Conservation (phyloP, 2,329 filamentous ascomycete species). For the Stagonosporopsis tanaceti region DNA sequence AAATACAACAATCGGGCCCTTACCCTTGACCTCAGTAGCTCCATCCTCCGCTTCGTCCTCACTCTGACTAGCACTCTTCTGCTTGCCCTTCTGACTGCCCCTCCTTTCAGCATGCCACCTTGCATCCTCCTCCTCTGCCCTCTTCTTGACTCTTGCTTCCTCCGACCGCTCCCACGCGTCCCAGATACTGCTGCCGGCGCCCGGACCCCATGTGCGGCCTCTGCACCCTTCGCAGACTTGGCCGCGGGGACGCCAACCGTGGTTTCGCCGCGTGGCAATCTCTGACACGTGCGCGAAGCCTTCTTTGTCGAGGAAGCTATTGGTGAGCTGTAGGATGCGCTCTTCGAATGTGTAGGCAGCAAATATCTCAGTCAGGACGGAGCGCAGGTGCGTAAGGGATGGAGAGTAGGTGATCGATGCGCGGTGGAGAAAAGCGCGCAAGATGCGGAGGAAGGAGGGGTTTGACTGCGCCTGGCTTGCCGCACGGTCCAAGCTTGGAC, state of each 20-base stretch:
- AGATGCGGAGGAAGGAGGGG: conserved; percentile 84
- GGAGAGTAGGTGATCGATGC: conserved; percentile 79
- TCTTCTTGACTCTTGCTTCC: conserved; percentile 48
- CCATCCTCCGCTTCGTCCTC: conserved; percentile 27
- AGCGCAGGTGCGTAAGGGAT: conserved; percentile 84
- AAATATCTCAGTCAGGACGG: conserved; percentile 88
- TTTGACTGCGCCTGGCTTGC: conserved; percentile 54
- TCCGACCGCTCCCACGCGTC: conserved; percentile 72
- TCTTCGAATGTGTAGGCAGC: conserved; percentile 95
- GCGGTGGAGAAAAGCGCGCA: conserved; percentile 85
- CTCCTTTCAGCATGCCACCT: conserved; percentile 34
- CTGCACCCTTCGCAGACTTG: conserved; percentile 90
- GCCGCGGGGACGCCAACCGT: conserved; percentile 87
- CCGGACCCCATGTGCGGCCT: conserved; percentile 85
- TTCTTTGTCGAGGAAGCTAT: conserved; percentile 85
- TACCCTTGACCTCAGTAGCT: conserved; percentile 2
- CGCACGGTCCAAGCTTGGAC: conserved; percentile 34
- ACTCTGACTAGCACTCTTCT: conserved; percentile 43
- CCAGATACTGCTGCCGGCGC: conserved; percentile 78
- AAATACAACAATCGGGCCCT: conserved; percentile 45
- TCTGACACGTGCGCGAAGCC: conserved; percentile 84
- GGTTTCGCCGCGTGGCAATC: conserved; percentile 76
- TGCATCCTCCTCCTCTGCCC: conserved; percentile 47
- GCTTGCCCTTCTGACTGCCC: conserved; percentile 60
- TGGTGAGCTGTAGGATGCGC: conserved; percentile 84